Conservation (phyloP, 805 yeast genomes). For the Saccharomycopsis fermentans region DNA sequence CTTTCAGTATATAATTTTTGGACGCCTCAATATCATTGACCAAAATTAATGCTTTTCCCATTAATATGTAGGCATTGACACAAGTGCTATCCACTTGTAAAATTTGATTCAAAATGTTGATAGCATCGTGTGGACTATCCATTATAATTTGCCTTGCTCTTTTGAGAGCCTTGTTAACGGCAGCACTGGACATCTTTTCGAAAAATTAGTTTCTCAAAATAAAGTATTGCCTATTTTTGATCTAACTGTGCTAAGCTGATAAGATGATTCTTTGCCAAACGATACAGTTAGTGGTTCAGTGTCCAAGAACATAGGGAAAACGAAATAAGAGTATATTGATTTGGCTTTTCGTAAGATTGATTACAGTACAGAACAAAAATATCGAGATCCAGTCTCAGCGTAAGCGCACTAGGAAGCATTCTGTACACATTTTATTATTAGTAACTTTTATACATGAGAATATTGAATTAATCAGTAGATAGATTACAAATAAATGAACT, state of each 20-base stretch:
- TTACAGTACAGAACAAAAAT: too few relatives aligned
- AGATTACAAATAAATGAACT: too few relatives aligned
- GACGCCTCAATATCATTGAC: conserved; percentile 33
- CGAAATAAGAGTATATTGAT: too few relatives aligned
- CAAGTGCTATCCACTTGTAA: conserved; percentile 44
- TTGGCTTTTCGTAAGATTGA: too few relatives aligned
- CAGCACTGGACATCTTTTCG: neutral
- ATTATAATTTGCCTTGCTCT: conserved; percentile 44
- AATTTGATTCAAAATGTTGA: conserved; percentile 45
- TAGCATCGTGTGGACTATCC: conserved; percentile 51
- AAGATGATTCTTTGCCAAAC: too few relatives aligned
- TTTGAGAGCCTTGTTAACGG: conserved; percentile 26
- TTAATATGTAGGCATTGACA: conserved; percentile 59
- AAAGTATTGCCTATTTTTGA: neutral
- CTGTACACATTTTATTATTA: too few relatives aligned
- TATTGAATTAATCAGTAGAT: too few relatives aligned
- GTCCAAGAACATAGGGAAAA: too few relatives aligned
- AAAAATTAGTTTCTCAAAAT: neutral
- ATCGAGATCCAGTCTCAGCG: too few relatives aligned
- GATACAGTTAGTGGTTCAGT: too few relatives aligned
- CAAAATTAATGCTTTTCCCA: conserved; percentile 58
- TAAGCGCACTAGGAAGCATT: too few relatives aligned
- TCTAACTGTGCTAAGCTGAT: neutral
- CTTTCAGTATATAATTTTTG: conserved; percentile 34
- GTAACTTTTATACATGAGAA: too few relatives aligned